A percentile compares a stretch with the other conserved stretches of the same genome.
phyloP scores from a whole-genome alignment of 2,329 filamentous ascomycete species.

The Juglanconis sp. region DNA sequence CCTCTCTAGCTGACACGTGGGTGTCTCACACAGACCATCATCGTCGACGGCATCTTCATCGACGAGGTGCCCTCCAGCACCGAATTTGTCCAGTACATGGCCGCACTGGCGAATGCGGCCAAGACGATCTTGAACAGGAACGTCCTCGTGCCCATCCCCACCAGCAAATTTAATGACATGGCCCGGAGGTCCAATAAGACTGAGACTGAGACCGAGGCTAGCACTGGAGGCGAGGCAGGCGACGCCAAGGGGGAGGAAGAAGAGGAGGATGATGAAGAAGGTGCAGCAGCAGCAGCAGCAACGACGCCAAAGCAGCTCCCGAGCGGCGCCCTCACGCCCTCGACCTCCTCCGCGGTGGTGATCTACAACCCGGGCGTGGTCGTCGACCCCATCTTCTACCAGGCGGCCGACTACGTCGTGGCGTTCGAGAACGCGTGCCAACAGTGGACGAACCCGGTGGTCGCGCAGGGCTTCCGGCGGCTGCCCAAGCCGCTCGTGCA shows the following conservation, averaged over 20 bases:
- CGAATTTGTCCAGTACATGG: conserved; percentile 22
- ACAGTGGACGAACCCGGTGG: conserved; percentile 20
- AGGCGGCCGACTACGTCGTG: conserved; percentile 40
- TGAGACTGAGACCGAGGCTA: neutral
- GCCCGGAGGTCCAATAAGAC: neutral
- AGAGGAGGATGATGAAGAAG: neutral
- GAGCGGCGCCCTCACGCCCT: conserved; percentile 9
- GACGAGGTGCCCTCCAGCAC: conserved; percentile 40
- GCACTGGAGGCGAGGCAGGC: too few relatives aligned
- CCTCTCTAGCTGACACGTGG: neutral
- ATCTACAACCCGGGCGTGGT: conserved; percentile 45
- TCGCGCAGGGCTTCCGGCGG: conserved; percentile 16
- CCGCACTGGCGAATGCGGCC: conserved; percentile 19
- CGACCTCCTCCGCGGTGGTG: conserved; percentile 20
- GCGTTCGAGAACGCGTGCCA: conserved; percentile 36
- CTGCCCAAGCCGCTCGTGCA: conserved; percentile 15
- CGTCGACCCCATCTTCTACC: conserved; percentile 36
- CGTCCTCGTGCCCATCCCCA: neutral
- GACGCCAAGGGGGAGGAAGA: too few relatives aligned
- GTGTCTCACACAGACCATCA: conserved; percentile 25
- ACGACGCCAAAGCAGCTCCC: neutral
- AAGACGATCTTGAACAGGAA: conserved; percentile 17
- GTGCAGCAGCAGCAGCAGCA: conserved; percentile 6
- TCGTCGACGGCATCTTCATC: conserved; percentile 46
- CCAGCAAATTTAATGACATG: too few relatives aligned